Evolutionary conservation across 805 yeast species (phyloP), one percentile per base, ranked within the genome.

Genomic region (Saturnispora quitensis): DNA sequence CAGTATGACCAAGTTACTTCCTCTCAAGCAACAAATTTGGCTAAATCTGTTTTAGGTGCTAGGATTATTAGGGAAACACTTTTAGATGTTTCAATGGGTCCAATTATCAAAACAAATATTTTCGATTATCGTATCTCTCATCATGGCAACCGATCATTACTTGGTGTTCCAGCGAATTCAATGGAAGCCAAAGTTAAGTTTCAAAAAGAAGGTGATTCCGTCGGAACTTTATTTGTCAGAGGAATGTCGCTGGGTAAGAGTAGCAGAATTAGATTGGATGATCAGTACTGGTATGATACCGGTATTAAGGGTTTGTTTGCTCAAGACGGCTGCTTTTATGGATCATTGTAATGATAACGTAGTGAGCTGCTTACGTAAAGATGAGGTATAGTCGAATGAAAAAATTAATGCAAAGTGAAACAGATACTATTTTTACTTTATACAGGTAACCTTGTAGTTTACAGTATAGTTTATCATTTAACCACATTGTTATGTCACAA

Each of bases 281-380:
- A 76, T 7, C 80, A 76, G 55, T 76, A 77, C 20, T 82, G 74
- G 66, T 68, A 73, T 67, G 65, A 69, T 10, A 69, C 76, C 3
- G 76, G 75, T 5, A 68, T 81, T 0, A 60, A 56, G 35, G 89
- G 88, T 0, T 70, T 71, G 36, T 82, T 83, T 74, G 90, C 89
- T 13, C 69, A 65, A 28, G 91, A 85, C 64, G 90, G 90, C 2
- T 84, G 90, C 61, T 73, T 85, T 53, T 85, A 84, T 62, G 73
- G 57, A 7, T 34, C 49, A 9, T 10, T 43, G 15, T 36, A 45
- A 45, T 33, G 13, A 15, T 34, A 24, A 9, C 24, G 20, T 25
- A 22, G 17, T 3, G 7, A 9, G 18, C n/a, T 47, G 50, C 46
- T 42, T 33, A 43, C 40, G 46, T 42, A 47, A 28, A 10, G 22